A percentile compares a stretch with the other conserved stretches of the same genome.
phyloP scores from a whole-genome alignment of 106 monocot species.

The Dioscorea dumetorum region DNA sequence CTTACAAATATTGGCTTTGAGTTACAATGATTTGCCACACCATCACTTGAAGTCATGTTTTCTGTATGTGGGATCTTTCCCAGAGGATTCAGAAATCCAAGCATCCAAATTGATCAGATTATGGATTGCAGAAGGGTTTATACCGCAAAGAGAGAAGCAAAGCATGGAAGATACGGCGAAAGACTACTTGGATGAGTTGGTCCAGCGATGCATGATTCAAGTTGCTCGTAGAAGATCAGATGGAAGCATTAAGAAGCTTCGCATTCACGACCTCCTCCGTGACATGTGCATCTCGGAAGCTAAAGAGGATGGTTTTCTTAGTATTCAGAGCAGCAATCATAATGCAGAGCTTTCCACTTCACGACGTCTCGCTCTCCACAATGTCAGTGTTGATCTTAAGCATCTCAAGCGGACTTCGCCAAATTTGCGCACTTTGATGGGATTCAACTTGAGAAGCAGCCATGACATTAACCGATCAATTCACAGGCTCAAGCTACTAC shows the following conservation, averaged over 20 bases:
- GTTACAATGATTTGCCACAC: slow-evolving; percentile 12
- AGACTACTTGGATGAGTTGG: slow-evolving; percentile 16
- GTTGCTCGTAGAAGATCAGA: not conserved
- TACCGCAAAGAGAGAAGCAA: not conserved
- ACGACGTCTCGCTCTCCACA: not conserved
- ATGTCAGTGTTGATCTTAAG: not conserved
- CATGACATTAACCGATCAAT: not conserved
- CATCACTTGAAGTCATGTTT: slow-evolving; percentile 16
- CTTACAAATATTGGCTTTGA: slow-evolving; percentile 11
- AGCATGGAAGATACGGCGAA: slow-evolving; percentile 12
- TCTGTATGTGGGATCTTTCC: slow-evolving; percentile 8
- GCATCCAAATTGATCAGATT: slow-evolving; percentile 4
- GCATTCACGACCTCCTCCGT: slow-evolving; percentile 12
- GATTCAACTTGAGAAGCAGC: not conserved
- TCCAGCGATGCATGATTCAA: slow-evolving; percentile 16
- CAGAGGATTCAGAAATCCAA: slow-evolving; percentile 6
- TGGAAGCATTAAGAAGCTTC: not conserved
- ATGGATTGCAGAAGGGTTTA: slow-evolving; percentile 15
- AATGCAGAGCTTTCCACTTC: not conserved
- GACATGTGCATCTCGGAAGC: not conserved
- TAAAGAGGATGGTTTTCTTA: slow-evolving; percentile 3
- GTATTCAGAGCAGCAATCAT: not conserved
- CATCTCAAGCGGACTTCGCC: not conserved
- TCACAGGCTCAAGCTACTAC: slow-evolving; percentile 7
- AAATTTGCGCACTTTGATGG: not conserved